These are phyloP conservation scores for Mycogone perniciosa DNA, from an alignment of 2,329 filamentous ascomycete genomes.

Conservation along the genomic window DNA sequence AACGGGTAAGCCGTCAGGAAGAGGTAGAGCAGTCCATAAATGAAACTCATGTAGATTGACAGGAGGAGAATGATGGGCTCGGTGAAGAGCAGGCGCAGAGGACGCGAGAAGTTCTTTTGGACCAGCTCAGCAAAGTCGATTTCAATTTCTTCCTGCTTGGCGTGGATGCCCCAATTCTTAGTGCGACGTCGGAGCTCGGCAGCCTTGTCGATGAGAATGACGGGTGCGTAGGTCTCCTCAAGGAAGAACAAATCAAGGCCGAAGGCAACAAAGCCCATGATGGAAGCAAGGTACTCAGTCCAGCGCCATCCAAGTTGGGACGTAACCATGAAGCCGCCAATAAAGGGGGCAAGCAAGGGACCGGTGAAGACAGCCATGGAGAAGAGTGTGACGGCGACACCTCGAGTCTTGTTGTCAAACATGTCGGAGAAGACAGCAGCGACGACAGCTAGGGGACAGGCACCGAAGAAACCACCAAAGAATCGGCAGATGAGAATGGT, in stretches of 20 bases:
- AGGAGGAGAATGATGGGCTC: slow-evolving; percentile 65
- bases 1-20: slow-evolving; percentile 82
- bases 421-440: slow-evolving; percentile 68
- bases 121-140: slow-evolving; percentile 58
- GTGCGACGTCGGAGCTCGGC: slow-evolving; percentile 56
- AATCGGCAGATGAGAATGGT: slow-evolving; percentile 67
- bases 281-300: slow-evolving; percentile 58
- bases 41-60: slow-evolving; percentile 67
- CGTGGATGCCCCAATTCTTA: slow-evolving; percentile 64
- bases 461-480: slow-evolving; percentile 66
- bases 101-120: slow-evolving; percentile 61
- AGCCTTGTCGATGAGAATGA: slow-evolving; percentile 57
- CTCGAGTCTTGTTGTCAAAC: slow-evolving; percentile 58
- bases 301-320: slow-evolving; percentile 65
- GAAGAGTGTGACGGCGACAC: slow-evolving; percentile 40
- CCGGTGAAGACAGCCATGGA: slow-evolving; percentile 55
- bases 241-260: slow-evolving; percentile 55
- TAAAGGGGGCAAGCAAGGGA: slow-evolving; percentile 60
- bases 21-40: slow-evolving; percentile 74
- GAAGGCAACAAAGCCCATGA: slow-evolving; percentile 59
- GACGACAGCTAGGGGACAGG: slow-evolving; percentile 61
- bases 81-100: slow-evolving; percentile 57
- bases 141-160: slow-evolving; percentile 66
- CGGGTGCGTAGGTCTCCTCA: slow-evolving; percentile 63
- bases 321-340: slow-evolving; percentile 61